phyloP scores from a whole-genome alignment of 768 basidiomycete species.

The Kockovaella imperatae region DNA sequence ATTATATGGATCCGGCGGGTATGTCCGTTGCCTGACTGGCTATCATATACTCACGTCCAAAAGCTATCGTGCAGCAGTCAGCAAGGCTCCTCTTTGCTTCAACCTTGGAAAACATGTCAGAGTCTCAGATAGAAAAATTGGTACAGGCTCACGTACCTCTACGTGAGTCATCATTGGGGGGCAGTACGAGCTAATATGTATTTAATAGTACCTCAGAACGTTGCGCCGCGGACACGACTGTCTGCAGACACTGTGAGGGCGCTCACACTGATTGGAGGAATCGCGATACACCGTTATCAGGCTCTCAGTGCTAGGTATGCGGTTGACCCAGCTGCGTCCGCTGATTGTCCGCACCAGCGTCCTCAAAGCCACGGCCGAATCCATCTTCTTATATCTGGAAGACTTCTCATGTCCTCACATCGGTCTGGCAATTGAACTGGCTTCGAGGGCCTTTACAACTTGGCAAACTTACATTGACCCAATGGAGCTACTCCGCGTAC shows the following conservation, averaged over 20 bases:
- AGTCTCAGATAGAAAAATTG: conserved; percentile 56
- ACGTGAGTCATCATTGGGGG: too few species aligned
- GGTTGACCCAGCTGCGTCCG: neutral
- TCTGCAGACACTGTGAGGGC: conserved; percentile 53
- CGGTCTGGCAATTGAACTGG: conserved; percentile 75
- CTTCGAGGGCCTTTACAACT: conserved; percentile 79
- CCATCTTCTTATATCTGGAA: conserved; percentile 67
- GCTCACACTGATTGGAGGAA: conserved; percentile 70
- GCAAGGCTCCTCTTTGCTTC: conserved; percentile 73
- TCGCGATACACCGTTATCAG: conserved; percentile 72
- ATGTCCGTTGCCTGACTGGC: conserved; percentile 21
- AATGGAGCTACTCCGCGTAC: conserved; percentile 72
- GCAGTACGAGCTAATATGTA: too few species aligned
- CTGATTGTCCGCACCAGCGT: conserved; percentile 49
- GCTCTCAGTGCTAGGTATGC: conserved; percentile 64
- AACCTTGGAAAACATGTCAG: conserved; percentile 58
- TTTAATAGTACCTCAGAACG: too few species aligned
- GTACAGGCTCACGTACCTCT: conserved; percentile 49
- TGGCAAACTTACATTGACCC: conserved; percentile 94
- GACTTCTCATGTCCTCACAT: conserved; percentile 57
- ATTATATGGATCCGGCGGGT: conserved; percentile 74
- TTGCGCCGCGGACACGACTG: neutral
- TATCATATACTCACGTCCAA: conserved; percentile 1
- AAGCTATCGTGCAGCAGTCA: conserved; percentile 69
- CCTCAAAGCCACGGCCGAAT: conserved; percentile 75